Evolutionary conservation across 768 basidiomycete genomes (phyloP), one percentile per base, ranked within the genome.

Genomic region (Thelephora ganbajun): DNA sequence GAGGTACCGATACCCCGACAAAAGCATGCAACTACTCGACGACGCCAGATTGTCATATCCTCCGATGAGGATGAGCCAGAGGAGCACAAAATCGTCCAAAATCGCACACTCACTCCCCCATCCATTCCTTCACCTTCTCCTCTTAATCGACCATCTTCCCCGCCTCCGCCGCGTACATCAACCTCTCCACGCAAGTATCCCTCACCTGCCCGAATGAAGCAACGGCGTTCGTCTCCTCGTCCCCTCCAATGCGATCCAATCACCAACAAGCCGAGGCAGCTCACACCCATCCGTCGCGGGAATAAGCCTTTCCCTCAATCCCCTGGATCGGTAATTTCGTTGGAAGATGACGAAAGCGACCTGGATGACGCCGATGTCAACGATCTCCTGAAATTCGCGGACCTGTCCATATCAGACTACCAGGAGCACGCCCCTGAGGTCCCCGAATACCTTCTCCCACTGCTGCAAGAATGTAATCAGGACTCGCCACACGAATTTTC

Each of bases 391-490:
- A 66, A 80, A 48, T 65, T 76, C 34, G 69, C 69, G 23, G 66
- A 69, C 19, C 61, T 77, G 14, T 61, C 55, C 33, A 54, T 71
- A 46, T 63, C 56, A 45, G 60, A 67, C 46, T 53, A 0, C 45
- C 51, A 11, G 52, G 53, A 1, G 47, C 51, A 54, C 46, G 43
- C 57, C 46, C 52, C 48, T n/a, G 60, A 48, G 5, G 57, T 65
- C 20, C 79, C 82, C 1, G 64, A 65, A 36, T 75, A 80, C 53
- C 72, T 90, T 3, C 54, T 63, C 30, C 77, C 82, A 2, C 69
- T 90, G 2, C 64, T 89, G n/a, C 64, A 66, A 11, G 83, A 86
- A 61, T 90, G 87, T 53, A 65, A 70, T 26, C 87, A 90, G 59
- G 67, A 65, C 23, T 72, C 74, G 12, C 75, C 81, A 6, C 71